Percentiles rank a stretch among this genome's conserved stretches.
phyloP scores from a whole-genome alignment of 306 rosid species.

The Crotalaria pallida region DNA sequence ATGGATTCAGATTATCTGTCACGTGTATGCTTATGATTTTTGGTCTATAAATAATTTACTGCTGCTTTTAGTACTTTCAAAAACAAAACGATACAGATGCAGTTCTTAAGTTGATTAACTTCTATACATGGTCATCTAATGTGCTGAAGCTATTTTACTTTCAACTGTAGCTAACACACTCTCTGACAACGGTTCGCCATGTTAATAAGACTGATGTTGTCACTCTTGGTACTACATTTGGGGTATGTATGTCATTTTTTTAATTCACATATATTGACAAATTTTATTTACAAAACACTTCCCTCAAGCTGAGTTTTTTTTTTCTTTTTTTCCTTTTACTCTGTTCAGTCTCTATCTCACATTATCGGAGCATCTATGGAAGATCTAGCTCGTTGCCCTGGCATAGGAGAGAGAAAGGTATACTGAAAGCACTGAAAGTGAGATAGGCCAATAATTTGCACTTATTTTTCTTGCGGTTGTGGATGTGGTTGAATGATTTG shows the following conservation, averaged over 20 bases:
- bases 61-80: conserved; percentile 6
- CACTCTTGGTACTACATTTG: conserved; percentile 92
- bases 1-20: conserved; percentile 94
- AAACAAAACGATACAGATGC: not conserved
- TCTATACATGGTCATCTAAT: not conserved
- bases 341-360: conserved; percentile 75
- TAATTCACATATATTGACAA: not conserved
- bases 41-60: not conserved
- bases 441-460: not conserved
- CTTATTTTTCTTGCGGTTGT: not conserved
- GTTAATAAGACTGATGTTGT: conserved; percentile 96
- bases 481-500: conserved; percentile 6
- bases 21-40: conserved; percentile 42
- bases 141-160: conserved; percentile 25
- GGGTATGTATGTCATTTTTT: conserved; percentile 49
- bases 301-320: conserved; percentile 10
- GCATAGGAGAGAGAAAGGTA: conserved; percentile 99
- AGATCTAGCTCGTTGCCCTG: conserved; percentile 99
- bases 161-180: conserved; percentile 61
- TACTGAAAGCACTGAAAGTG: conserved; percentile 7
- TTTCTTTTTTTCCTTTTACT: conserved; percentile 1
- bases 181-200: conserved; percentile 69
- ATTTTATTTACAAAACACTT: conserved; percentile 1
- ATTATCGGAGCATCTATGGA: conserved; percentile 97
- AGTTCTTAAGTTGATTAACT: not conserved